These are phyloP conservation scores for Rhodotorula sp. DNA, from an alignment of 1,284 basidiomycete species.

Conservation along the genomic window DNA sequence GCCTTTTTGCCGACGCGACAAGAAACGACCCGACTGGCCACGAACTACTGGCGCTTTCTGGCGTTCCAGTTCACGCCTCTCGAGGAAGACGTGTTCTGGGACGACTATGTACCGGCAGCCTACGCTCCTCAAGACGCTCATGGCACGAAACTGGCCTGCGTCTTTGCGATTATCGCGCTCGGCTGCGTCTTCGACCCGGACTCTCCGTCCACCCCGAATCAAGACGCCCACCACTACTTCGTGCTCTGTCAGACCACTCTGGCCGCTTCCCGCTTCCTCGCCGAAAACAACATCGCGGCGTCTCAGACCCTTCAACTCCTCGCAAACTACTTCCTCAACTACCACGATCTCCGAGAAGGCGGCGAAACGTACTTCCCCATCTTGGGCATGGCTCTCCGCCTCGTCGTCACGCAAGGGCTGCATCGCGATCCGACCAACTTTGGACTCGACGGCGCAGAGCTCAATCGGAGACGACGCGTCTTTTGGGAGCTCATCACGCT, in stretches of 20 bases:
- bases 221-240: slow-evolving; percentile 33
- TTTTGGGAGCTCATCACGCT: slow-evolving; percentile 34
- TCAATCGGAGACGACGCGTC: slow-evolving; percentile 39
- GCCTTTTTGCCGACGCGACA: slow-evolving; percentile 5
- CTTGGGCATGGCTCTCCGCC: slow-evolving; percentile 37
- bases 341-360: slow-evolving; percentile 41
- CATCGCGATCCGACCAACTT: slow-evolving; percentile 44
- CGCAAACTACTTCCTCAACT: slow-evolving; percentile 44
- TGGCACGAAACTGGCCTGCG: slow-evolving; percentile 41
- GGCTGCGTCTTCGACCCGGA: slow-evolving; percentile 44
- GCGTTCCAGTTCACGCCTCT: slow-evolving; percentile 35
- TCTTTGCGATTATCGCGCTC: slow-evolving; percentile 45
- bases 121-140: slow-evolving; percentile 21
- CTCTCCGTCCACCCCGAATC: slow-evolving; percentile 35
- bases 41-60: slow-evolving; percentile 31
- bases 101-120: slow-evolving; percentile 32
- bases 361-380: slow-evolving; percentile 45
- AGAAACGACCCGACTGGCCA: slow-evolving; percentile 9
- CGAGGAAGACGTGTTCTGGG: slow-evolving; percentile 20
- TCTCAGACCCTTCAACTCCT: slow-evolving; percentile 45
- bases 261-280: slow-evolving; percentile 38
- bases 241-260: slow-evolving; percentile 35
- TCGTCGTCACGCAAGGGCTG: slow-evolving; percentile 19
- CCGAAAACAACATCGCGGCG: slow-evolving; percentile 40
- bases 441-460: slow-evolving; percentile 38